Evolutionary conservation across 805 yeast genomes (phyloP).

Genomic region (Starmerella bacillaris): DNA sequence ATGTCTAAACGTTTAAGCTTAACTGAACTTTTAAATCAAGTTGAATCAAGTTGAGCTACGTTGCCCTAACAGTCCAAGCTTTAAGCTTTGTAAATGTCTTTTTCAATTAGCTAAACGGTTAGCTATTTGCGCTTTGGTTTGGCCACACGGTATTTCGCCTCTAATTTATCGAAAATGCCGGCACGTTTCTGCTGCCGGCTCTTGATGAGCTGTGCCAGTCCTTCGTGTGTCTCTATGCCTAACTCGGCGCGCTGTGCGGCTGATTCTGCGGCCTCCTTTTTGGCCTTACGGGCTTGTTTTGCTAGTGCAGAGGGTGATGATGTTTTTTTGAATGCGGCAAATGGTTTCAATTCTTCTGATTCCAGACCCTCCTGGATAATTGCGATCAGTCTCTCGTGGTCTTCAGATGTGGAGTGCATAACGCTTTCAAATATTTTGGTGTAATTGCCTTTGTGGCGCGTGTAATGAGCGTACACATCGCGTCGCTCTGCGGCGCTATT

Average conservation of each 20-base stretch:
- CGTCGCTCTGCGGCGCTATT: conserved; percentile 25
- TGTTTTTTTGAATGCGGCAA: conserved; percentile 32
- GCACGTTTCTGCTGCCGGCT: conserved; percentile 16
- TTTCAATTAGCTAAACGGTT: not conserved
- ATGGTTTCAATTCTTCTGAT: conserved; percentile 24
- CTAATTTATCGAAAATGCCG: conserved; percentile 9
- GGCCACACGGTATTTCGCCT: conserved; percentile 7
- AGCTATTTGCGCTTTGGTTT: conserved; percentile 2
- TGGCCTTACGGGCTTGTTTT: conserved; percentile 27
- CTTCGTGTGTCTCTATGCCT: conserved; percentile 23
- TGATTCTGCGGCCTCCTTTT: conserved; percentile 30
- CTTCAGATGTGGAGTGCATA: conserved; percentile 53
- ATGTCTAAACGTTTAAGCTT: no score
- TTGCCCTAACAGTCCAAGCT: no score
- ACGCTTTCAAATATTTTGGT: conserved; percentile 52
- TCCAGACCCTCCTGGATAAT: conserved; percentile 33
- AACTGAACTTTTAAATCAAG: no score
- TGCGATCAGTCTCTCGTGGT: conserved; percentile 42
- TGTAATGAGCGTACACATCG: conserved; percentile 46
- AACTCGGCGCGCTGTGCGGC: conserved; percentile 41
- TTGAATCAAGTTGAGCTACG: no score
- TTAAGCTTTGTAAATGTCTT: no score
- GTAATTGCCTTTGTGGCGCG: conserved; percentile 49
- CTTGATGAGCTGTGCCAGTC: conserved; percentile 25
- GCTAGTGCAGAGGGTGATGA: conserved; percentile 32